Evolutionary conservation across 306 rosid genomes (phyloP), one percentile per base, ranked within the genome.

Genomic region (Acmispon strigosus): DNA sequence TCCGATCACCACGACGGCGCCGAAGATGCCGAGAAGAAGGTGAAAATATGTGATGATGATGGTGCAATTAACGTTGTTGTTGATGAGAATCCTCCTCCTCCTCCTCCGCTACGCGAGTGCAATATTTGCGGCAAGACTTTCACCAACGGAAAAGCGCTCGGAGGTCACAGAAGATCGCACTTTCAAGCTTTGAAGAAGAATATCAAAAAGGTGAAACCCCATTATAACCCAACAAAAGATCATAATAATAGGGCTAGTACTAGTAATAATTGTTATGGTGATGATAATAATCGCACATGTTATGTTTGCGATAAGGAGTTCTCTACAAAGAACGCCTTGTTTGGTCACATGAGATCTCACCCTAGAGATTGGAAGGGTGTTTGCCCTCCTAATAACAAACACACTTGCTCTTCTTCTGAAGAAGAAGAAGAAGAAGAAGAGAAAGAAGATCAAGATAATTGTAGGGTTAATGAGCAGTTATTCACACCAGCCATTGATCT

Each of bases 131-230:
- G 60, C n/a, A 77, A 10, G 69, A 16, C 4, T 1, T 82, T 82
- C 15, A 16, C 1, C 0, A 37, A 52, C 7, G 85, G 85, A 13
- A 82, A 82, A 50, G 85, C 85, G 15, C 60, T 77, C 20, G 85
- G 85, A 2, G 85, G 85, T 0, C 85, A 82, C 47, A 67, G 80
- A 49, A 73, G 82, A 55, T 77, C 41, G 0, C 85, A 81, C 41
- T 22, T 81, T 48, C 76, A 67, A 29, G 27, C 53, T 10, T 13
- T 7, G 3, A 60, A 19, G 37, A 20, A 4, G 19, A 37, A 36
- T 7, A 1, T 29, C 0, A 66, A 52, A 8, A 79, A 74, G 82
- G 77, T 62, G 49, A 72, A 72, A 59, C 10, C 16, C 15, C 42
- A n/a, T n/a, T n/a, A 9, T n/a, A 20, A 4, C 8, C 22, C 41